A percentile compares a stretch with the other conserved stretches of the same genome.
Evolutionary conservation across 306 rosid species (phyloP).

Genomic region (Trifolium fragiferum): DNA sequence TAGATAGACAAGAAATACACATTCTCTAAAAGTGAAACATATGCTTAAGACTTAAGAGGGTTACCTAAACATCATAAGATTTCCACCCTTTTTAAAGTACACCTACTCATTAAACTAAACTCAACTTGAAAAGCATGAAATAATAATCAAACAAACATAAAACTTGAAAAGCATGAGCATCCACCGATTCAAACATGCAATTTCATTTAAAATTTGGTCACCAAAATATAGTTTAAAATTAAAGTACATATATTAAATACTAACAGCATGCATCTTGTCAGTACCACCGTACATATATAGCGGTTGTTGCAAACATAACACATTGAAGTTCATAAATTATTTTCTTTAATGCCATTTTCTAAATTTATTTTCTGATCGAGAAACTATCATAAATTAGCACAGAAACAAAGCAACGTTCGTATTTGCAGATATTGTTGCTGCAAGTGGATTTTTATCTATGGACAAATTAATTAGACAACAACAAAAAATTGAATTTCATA

Average conservation of each 20-base stretch:
- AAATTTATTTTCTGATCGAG: neutral
- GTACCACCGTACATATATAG: slow-evolving; percentile 41
- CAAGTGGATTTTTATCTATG: slow-evolving; percentile 25
- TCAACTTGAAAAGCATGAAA: neutral
- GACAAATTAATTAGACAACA: neutral
- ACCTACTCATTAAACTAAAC: neutral
- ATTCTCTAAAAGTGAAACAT: no score
- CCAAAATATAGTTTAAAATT: neutral
- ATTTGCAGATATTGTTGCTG: slow-evolving; percentile 47
- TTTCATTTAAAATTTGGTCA: neutral
- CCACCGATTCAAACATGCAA: slow-evolving; percentile 18
- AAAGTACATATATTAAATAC: slow-evolving; percentile 10
- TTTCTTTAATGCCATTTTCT: slow-evolving; percentile 16
- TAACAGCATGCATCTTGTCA: slow-evolving; percentile 20
- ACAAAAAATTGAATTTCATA: neutral
- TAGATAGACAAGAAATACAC: no score
- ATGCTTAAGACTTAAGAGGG: no score
- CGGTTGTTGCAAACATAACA: slow-evolving; percentile 32
- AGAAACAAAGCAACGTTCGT: slow-evolving; percentile 64
- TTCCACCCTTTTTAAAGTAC: neutral
- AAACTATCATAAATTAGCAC: slow-evolving; percentile 26
- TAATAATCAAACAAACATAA: neutral
- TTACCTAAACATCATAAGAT: neutral
- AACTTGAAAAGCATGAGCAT: slow-evolving; percentile 11
- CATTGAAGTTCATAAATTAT: slow-evolving; percentile 32